Evolutionary conservation across 2,329 filamentous ascomycete species (phyloP), one percentile per base, ranked within the genome.

Genomic region (Stemphylium vesicarium): DNA sequence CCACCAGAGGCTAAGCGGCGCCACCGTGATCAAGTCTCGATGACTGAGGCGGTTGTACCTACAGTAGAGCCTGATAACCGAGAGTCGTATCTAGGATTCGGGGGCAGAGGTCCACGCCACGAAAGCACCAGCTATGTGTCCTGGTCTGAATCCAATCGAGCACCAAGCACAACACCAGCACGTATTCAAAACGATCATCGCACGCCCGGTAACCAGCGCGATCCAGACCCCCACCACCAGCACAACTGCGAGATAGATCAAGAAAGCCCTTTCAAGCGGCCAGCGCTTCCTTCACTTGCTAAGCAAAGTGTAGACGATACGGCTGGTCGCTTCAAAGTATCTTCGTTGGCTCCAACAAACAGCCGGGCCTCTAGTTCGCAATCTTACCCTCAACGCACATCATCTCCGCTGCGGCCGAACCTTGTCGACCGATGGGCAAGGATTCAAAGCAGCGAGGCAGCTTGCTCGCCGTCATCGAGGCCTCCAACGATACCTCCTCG

Each of bases 131-230:
- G 72, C 53, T 73, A 70, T 62, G 70, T 75, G 50, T 75, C 77
- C 0, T 79, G 78, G 77, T 79, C 78, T 6, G 76, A 77, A 35
- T 80, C 78, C 33, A 57, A 66, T 41, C 65, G 59, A 40, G 43
- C 52, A 43, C 56, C 65, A 24, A 68, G 63, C 44, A 41, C 47
- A 37, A 57, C 54, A 8, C 59, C 60, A 38, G 44, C 51, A 40
- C 53, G 33, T 6, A 37, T 39, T 24, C 45, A 16, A 41, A 11
- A n/a, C 32, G 43, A 44, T 32, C 31, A 26, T 52, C 22, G 18
- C 31, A 20, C 35, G 5, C 7, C 20, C 37, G 8, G 11, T 33
- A 31, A 13, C 20, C 64, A 63, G 43, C 52, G 60, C 38, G 48
- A 56, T 39, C 11, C 46, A n/a, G 38, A 38, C 15, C 40, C 24